A percentile compares a stretch with the other conserved stretches of the same genome.
These are phyloP conservation scores for Amauroascus verrucosus DNA, from an alignment of 2,329 filamentous ascomycete species.

Conservation along the genomic window DNA sequence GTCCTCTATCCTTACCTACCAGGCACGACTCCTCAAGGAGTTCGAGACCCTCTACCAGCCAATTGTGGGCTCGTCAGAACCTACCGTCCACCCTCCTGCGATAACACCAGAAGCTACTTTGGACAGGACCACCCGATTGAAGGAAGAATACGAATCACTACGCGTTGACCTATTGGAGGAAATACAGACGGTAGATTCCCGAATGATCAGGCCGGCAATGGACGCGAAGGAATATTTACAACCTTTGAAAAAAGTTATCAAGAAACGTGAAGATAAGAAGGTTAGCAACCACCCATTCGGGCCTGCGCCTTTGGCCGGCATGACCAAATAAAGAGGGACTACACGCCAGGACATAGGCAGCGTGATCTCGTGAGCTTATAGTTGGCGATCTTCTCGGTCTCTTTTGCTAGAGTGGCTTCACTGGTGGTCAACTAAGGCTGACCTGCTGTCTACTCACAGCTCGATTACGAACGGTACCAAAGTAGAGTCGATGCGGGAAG, in stretches of 20 bases:
- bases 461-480: slow-evolving; percentile 72
- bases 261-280: slow-evolving; percentile 73
- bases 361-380: background rate
- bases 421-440: background rate
- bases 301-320: background rate
- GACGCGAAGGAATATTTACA: slow-evolving; percentile 59
- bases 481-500: slow-evolving; percentile 58
- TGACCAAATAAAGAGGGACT: background rate
- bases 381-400: background rate
- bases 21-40: slow-evolving; percentile 55
- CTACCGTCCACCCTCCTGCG: slow-evolving; percentile 44
- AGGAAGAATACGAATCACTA: slow-evolving; percentile 58
- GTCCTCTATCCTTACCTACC: slow-evolving; percentile 59
- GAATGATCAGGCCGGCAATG: slow-evolving; percentile 59
- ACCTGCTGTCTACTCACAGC: slow-evolving; percentile 27
- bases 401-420: background rate
- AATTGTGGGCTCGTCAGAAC: slow-evolving; percentile 55
- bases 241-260: slow-evolving; percentile 70
- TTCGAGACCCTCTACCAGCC: slow-evolving; percentile 67
- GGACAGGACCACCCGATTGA: slow-evolving; percentile 54
- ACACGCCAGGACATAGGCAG: background rate
- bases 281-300: slow-evolving; percentile 24
- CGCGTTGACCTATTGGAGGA: slow-evolving; percentile 62
- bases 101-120: slow-evolving; percentile 55
- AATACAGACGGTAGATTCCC: slow-evolving; percentile 57